These are phyloP conservation scores for Mallotus repandus DNA, from an alignment of 441 rosid species.

Conservation along the genomic window DNA sequence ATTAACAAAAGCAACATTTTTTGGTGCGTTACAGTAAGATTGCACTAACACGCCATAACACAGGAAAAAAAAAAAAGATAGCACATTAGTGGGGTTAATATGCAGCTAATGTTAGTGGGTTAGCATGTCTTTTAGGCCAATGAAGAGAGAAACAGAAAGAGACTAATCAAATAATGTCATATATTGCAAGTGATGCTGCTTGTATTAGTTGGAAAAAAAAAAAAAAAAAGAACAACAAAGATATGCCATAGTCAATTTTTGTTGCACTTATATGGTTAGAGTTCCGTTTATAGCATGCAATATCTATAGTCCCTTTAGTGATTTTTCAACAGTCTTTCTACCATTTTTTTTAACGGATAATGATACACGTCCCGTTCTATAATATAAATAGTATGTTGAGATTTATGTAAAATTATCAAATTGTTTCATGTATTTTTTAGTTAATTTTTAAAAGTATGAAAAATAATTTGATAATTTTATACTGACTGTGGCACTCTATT, in stretches of 20 bases:
- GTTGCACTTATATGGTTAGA: neutral
- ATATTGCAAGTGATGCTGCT: neutral
- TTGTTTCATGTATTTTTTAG: too few relatives aligned
- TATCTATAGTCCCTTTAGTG: too few relatives aligned
- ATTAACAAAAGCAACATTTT: neutral
- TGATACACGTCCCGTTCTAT: too few relatives aligned
- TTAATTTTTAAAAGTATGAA: too few relatives aligned
- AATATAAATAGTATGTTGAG: too few relatives aligned
- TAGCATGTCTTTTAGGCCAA: neutral
- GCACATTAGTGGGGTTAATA: slow-evolving; percentile 1
- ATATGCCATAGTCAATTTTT: neutral
- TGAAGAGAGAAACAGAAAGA: neutral
- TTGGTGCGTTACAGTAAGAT: neutral
- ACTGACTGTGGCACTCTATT: too few relatives aligned
- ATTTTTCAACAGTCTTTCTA: neutral
- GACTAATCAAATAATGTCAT: neutral
- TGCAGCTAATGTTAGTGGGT: neutral
- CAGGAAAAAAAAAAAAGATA: too few relatives aligned
- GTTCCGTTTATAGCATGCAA: slow-evolving; percentile 4
- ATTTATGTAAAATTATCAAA: too few relatives aligned
- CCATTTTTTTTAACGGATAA: neutral
- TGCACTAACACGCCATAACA: slow-evolving; percentile 4
- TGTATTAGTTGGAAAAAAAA: neutral
- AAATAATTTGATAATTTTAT: too few relatives aligned
- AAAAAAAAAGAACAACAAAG: neutral